Percentiles rank a stretch among this genome's conserved stretches.
Conservation (phyloP, 208 protist species). For the Trichomonas tenax region DNA sequence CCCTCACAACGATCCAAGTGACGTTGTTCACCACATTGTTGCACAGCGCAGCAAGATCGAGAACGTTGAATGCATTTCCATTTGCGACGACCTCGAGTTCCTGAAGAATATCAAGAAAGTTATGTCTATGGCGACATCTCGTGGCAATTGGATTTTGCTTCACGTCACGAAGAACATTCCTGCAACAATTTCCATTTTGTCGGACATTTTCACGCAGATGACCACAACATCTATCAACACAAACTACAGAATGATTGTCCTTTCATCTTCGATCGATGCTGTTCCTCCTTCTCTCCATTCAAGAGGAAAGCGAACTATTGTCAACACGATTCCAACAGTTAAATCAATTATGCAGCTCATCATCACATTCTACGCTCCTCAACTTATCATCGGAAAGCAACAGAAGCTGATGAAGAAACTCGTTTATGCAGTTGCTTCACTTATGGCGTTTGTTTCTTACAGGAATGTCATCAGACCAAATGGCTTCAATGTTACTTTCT, state of each 20-base stretch:
- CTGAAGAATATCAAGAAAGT: not conserved
- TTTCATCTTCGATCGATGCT: not conserved
- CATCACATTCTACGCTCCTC: no score
- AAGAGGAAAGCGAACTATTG: not conserved
- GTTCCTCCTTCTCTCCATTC: not conserved
- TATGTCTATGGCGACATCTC: not conserved
- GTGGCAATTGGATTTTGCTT: not conserved
- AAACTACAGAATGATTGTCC: not conserved
- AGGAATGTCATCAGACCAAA: not conserved
- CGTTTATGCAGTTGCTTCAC: not conserved
- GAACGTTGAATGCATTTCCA: not conserved
- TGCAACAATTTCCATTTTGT: not conserved
- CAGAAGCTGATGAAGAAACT: not conserved
- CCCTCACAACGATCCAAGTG: not conserved
- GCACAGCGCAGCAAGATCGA: not conserved
- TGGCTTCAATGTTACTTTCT: not conserved
- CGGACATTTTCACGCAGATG: not conserved
- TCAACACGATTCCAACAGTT: not conserved
- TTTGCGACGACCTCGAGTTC: not conserved
- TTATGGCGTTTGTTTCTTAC: not conserved
- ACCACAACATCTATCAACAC: not conserved
- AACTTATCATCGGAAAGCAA: not conserved
- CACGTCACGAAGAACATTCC: not conserved
- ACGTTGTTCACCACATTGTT: not conserved
- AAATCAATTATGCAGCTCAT: not conserved